A percentile compares a stretch with the other conserved stretches of the same genome.
Conservation (phyloP, 73 alveolate species). For the Paramecium sonneborni region DNA sequence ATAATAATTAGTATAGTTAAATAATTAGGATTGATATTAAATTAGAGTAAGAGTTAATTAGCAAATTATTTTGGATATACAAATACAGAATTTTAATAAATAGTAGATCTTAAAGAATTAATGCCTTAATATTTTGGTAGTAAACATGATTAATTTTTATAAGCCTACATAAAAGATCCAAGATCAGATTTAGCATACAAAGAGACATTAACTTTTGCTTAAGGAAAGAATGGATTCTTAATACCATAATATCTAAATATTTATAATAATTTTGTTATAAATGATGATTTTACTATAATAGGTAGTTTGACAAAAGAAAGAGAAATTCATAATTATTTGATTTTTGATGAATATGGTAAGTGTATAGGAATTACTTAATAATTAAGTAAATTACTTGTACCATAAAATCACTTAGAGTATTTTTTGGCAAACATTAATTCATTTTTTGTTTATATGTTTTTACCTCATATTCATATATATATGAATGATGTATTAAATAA, state of each 20-base stretch:
- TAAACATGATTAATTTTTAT: neutral
- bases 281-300: conserved; percentile 2
- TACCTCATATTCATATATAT: conserved; percentile 7
- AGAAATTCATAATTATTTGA: neutral
- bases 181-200: neutral
- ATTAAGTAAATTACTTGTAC: neutral
- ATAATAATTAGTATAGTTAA: conserved; percentile 4
- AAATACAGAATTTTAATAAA: neutral
- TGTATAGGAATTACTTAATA: conserved; percentile 21
- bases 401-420: neutral
- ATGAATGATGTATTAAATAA: neutral
- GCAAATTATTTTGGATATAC: conserved; percentile 4
- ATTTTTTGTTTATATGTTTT: conserved; percentile 19
- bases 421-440: neutral
- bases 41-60: neutral
- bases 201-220: neutral
- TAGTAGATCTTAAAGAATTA: neutral
- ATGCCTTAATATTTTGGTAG: neutral
- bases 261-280: neutral
- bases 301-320: neutral
- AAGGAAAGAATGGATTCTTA: neutral
- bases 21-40: neutral
- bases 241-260: neutral
- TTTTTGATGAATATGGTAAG: conserved; percentile 29
- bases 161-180: neutral